A percentile compares a stretch with the other conserved stretches of the same genome.
phyloP scores from a whole-genome alignment of 164 flowering plant genomes.

The Sedum album region DNA sequence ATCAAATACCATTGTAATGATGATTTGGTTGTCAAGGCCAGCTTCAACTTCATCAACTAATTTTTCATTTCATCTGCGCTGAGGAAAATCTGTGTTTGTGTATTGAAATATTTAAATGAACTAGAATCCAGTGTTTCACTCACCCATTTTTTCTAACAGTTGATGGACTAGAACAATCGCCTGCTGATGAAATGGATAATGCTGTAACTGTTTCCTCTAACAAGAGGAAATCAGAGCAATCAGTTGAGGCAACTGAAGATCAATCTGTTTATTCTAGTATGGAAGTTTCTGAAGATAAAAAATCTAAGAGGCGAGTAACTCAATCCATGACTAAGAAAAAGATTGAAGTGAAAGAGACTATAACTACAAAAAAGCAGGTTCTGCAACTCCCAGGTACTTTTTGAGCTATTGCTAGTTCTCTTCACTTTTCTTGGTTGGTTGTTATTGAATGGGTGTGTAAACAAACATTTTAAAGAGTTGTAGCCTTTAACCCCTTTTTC shows the following conservation, averaged over 20 bases:
- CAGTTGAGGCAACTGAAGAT: conserved; percentile 15
- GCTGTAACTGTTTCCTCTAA: conserved; percentile 6
- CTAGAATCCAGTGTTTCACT: neutral
- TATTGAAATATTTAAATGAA: neutral
- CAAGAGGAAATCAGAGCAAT: conserved; percentile 18
- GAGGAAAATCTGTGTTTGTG: neutral
- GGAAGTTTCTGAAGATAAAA: conserved; percentile 23
- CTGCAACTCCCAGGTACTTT: conserved; percentile 24
- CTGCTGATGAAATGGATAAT: neutral
- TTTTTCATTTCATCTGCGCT: neutral
- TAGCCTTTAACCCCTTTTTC: neutral
- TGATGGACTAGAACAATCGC: neutral
- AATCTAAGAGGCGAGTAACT: conserved; percentile 26
- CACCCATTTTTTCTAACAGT: neutral
- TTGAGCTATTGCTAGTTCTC: neutral
- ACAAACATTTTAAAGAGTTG: too few relatives aligned
- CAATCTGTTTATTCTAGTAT: conserved; percentile 11
- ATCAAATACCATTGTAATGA: too few relatives aligned
- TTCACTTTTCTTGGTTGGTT: neutral
- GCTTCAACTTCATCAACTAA: neutral
- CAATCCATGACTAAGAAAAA: conserved; percentile 12
- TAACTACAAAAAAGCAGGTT: conserved; percentile 16
- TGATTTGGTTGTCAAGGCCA: too few relatives aligned
- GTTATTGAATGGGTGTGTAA: neutral
- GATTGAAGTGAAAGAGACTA: conserved; percentile 13